Base-by-base conservation (phyloP, 1,284 basidiomycete genomes). In the Ustanciosporium gigantosporum region DNA sequence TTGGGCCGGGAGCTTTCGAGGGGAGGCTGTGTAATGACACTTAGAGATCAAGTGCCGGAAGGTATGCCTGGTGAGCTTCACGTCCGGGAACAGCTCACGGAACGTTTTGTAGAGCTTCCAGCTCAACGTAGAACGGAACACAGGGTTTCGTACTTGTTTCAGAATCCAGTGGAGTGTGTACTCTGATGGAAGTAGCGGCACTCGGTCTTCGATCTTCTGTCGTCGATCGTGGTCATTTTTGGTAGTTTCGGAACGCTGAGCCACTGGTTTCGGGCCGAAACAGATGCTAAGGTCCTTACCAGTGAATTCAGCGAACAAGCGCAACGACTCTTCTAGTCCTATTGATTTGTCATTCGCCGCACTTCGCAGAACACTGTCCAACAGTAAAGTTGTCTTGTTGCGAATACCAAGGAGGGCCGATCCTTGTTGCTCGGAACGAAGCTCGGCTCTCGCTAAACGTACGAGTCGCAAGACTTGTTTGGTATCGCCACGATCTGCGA, bases 401-500 rank as follows among this genome's bases (percentile, higher is more conserved):
- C n/a, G n/a, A n/a, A n/a, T n/a, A n/a, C n/a, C n/a, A n/a, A n/a
- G n/a, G n/a, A n/a, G n/a, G n/a, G n/a, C n/a, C n/a, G n/a, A n/a
- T n/a, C n/a, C n/a, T n/a, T n/a, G n/a, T n/a, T n/a, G n/a, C n/a
- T n/a, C n/a, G n/a, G n/a, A 8, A 19, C 32, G 9, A 19, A 19
- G 11, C 8, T 35, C 32, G 20, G 32, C 9, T 9, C 47, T 29
- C 22, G 59, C 59, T 7, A 52, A 36, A 17, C 44, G 52, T 3
- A 40, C 41, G 14, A 62, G 53, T 6, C 48, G 38, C 23, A 56
- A 23, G 5, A 42, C 41, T 9, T 43, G 37, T 4, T 31, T 41
- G 11, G 42, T 22, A 4, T 62, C 44, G 9, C 47, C 52, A 19
- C 52, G 15, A 11, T 45, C 39, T 13, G 52, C 52, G 8, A 62